Percentiles rank a stretch among this genome's conserved stretches.
phyloP scores from a whole-genome alignment of 495 filamentous ascomycete genomes.

The Parachaetomium inaequale region DNA sequence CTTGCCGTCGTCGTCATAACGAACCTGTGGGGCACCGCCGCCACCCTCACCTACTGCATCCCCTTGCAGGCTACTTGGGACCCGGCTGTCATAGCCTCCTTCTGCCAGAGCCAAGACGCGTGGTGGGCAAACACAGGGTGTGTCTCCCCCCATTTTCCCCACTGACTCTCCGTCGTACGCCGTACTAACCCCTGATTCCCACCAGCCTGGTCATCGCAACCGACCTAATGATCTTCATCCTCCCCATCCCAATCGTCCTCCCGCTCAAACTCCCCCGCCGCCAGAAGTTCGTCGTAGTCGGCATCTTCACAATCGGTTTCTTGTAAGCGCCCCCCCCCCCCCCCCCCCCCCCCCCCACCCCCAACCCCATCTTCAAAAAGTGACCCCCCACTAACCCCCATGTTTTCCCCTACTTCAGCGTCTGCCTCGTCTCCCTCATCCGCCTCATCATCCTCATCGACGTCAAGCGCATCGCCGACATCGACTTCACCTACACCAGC shows the following conservation, averaged over 20 bases:
- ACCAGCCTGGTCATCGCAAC: slow-evolving; percentile 43
- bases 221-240: slow-evolving; percentile 44
- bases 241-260: slow-evolving; percentile 39
- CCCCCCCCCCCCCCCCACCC: neutral
- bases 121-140: slow-evolving; percentile 32
- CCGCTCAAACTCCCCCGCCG: slow-evolving; percentile 33
- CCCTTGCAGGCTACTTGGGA: slow-evolving; percentile 35
- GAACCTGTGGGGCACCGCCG: slow-evolving; percentile 10
- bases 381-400: neutral
- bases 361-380: neutral
- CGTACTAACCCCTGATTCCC: neutral
- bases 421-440: slow-evolving; percentile 30
- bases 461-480: slow-evolving; percentile 9
- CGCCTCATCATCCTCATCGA: slow-evolving; percentile 26
- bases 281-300: slow-evolving; percentile 37
- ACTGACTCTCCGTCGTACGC: no score
- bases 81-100: slow-evolving; percentile 1
- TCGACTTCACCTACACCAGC: slow-evolving; percentile 25
- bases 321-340: slow-evolving; percentile 29
- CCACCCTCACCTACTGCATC: slow-evolving; percentile 25
- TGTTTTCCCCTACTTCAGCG: slow-evolving; percentile 8
- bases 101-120: slow-evolving; percentile 18
- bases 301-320: slow-evolving; percentile 38
- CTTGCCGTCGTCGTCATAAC: slow-evolving; percentile 23
- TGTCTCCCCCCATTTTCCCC: neutral